These are phyloP conservation scores for Flaveria robusta DNA, from an alignment of 129 eudicot species.

Conservation along the genomic window DNA sequence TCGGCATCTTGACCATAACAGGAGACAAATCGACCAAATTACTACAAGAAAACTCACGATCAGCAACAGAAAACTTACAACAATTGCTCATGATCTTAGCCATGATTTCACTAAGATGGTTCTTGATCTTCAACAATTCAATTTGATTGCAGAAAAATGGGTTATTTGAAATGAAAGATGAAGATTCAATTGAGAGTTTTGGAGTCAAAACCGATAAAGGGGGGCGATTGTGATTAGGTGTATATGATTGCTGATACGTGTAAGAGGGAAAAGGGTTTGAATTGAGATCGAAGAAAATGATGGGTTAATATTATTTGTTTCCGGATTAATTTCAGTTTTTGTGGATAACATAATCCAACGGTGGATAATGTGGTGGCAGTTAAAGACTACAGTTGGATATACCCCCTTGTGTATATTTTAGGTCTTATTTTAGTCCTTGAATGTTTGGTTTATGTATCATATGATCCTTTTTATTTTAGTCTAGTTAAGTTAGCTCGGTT, in stretches of 20 bases:
- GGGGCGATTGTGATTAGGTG: conserved; percentile 10
- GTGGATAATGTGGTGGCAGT: conserved; percentile 34
- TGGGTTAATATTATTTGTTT: conserved; percentile 23
- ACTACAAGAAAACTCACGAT: conserved; percentile 28
- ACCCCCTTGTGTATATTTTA: conserved; percentile 1
- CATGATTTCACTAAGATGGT: conserved; percentile 14
- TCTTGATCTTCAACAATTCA: not conserved
- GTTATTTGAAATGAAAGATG: conserved; percentile 6
- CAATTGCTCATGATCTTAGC: conserved; percentile 27
- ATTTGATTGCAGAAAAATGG: conserved; percentile 16
- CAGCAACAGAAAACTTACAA: conserved; percentile 17
- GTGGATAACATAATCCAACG: conserved; percentile 39
- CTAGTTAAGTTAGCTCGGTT: no score
- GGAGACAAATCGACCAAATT: conserved; percentile 21
- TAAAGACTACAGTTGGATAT: conserved; percentile 4
- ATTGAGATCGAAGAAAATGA: conserved; percentile 33
- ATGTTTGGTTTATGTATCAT: not conserved
- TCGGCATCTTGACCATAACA: conserved; percentile 35
- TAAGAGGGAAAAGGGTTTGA: conserved; percentile 29
- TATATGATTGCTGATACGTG: conserved; percentile 23
- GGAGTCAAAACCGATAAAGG: conserved; percentile 24
- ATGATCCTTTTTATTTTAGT: not conserved
- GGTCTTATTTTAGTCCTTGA: conserved; percentile 8
- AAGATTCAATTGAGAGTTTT: conserved; percentile 22
- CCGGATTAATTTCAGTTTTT: conserved; percentile 27